Evolutionary conservation across 306 rosid genomes (phyloP), one percentile per base, ranked within the genome.

Genomic region (Potentilla sterilis): DNA sequence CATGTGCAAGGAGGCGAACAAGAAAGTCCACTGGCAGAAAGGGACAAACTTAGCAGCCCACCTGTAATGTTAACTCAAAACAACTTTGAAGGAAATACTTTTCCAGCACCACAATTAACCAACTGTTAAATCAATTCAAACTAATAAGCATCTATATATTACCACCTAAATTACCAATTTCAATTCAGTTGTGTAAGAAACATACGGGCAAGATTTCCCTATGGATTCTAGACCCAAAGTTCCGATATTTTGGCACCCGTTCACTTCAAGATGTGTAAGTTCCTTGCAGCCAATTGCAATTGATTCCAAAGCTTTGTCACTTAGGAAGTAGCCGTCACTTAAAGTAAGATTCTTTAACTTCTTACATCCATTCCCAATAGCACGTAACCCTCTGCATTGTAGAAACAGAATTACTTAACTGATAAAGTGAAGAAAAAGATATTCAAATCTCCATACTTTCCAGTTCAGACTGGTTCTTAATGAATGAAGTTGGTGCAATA

Each of bases 241-340:
- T 86, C 98, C 96, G 61, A 96, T 89, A 75, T 92, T 89, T 86
- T 92, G 99, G 86, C 99, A 96, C 43, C 99, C 99, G 63, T 96
- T 90, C 76, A 96, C 91, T 86, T 92, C 97, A 58, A 96, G 97
- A 83, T 96, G 92, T 58, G 89, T 89, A 37, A 96, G 98, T 78
- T 85, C 93, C 88, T 92, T 81, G 83, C 99, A 96, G 73, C 99
- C 98, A 57, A 69, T 75, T 49, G 98, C 97, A 88, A 96, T 91
- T 81, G 93, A 89, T 81, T 96, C 97, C 91, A 96, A 86, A 48
- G 97, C 95, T 78, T 78, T 92, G 84, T 90, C 98, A 70, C 91
- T 89, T 83, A 96, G 84, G 81, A 87, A 88, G 87, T 87, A 90
- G 82, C 99, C 92, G 81, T 96, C 99, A 58, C 94, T 90, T 64